Evolutionary conservation across 495 filamentous ascomycete species (phyloP).

Genomic region (Penicillium odoratum): DNA sequence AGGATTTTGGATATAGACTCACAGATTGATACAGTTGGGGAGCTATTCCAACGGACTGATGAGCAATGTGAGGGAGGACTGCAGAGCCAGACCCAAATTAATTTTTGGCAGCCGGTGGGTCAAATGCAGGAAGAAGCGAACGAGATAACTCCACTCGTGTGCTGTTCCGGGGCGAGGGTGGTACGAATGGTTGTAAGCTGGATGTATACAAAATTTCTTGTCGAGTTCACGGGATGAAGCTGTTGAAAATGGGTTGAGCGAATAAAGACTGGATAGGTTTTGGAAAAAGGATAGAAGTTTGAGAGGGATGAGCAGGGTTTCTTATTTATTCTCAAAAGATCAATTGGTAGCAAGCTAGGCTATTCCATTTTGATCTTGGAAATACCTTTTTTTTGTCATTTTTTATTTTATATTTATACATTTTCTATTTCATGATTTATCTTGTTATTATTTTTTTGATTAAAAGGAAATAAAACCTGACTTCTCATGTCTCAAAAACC

Average conservation of each 20-base stretch:
- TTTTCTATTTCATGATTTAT: not conserved
- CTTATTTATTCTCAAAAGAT: slow-evolving; percentile 10
- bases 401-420: not conserved
- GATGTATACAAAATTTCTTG: slow-evolving; percentile 31
- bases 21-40: not conserved
- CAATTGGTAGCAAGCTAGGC: slow-evolving; percentile 10
- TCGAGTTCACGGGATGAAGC: no score
- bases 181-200: slow-evolving; percentile 21
- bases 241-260: not conserved
- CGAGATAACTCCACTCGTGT: no score
- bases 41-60: slow-evolving; percentile 3
- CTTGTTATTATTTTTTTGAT: not conserved
- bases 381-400: slow-evolving; percentile 2
- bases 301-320: slow-evolving; percentile 13
- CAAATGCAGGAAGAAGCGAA: slow-evolving; percentile 25
- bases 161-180: slow-evolving; percentile 6
- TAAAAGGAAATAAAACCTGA: no score
- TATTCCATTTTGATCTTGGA: slow-evolving; percentile 13
- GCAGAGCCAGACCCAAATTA: slow-evolving; percentile 16
- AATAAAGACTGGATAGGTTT: slow-evolving; percentile 6
- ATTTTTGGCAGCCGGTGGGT: slow-evolving; percentile 23
- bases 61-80: slow-evolving; percentile 16
- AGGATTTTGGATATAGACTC: no score
- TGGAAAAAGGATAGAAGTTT: slow-evolving; percentile 10
- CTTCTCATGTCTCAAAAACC: slow-evolving; percentile 1